Percentiles rank a stretch among this genome's conserved stretches.
These are phyloP conservation scores for Helenozyma baotianmanensis DNA, from an alignment of 805 yeast species.

Conservation along the genomic window DNA sequence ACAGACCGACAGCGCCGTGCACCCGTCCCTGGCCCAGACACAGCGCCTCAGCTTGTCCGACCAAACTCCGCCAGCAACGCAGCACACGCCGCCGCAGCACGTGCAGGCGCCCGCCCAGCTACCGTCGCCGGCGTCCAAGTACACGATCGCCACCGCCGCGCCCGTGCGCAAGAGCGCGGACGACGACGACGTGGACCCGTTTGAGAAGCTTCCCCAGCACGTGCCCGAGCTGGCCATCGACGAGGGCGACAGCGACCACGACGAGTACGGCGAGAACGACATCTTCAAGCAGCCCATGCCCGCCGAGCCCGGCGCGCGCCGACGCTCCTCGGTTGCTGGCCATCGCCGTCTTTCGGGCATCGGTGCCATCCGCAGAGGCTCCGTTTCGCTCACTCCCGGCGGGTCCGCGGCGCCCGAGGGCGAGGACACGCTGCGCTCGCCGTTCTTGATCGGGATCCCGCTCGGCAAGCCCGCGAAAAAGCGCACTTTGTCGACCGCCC, in stretches of 20 bases:
- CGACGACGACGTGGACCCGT: constrained; percentile 26
- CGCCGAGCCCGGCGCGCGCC: constrained; percentile 10
- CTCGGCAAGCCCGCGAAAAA: constrained; percentile 24
- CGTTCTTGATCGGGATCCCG: constrained; percentile 38
- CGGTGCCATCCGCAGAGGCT: constrained; percentile 23
- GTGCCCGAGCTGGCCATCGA: constrained; percentile 5
- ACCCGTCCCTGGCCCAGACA: neutral
- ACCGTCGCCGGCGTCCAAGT: neutral
- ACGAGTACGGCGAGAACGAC: constrained; percentile 23
- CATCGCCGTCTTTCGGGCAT: constrained; percentile 37
- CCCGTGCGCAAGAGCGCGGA: neutral
- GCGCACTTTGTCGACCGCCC: constrained; percentile 15
- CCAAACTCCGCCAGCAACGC: constrained; percentile 1
- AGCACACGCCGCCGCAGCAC: constrained; percentile 2
- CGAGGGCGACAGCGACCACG: constrained; percentile 14
- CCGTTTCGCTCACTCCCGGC: constrained; percentile 23
- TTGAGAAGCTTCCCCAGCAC: constrained; percentile 11
- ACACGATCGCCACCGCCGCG: constrained; percentile 1
- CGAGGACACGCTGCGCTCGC: constrained; percentile 14
- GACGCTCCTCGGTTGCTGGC: constrained; percentile 26
- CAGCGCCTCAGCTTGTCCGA: neutral
- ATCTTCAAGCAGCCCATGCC: constrained; percentile 27
- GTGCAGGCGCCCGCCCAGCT: neutral
- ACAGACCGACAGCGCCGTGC: constrained; percentile 4
- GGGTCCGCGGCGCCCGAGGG: constrained; percentile 13